Evolutionary conservation across 2,329 filamentous ascomycete species (phyloP).

Genomic region (Davidsoniella australis): DNA sequence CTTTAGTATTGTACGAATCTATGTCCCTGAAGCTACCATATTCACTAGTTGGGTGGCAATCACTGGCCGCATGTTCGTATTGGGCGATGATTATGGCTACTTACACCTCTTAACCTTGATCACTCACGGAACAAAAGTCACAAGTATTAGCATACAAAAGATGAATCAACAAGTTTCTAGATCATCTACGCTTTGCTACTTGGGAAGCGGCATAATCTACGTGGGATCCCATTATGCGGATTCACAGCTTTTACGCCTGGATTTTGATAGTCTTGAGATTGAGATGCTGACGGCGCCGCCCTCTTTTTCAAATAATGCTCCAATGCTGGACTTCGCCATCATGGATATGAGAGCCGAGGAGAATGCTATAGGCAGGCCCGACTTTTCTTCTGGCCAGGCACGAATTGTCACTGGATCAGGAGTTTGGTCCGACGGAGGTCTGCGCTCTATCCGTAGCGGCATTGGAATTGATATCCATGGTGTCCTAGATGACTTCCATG

Average conservation of each 20-base stretch:
- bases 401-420: conserved; percentile 86
- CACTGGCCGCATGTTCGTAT: conserved; percentile 65
- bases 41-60: conserved; percentile 86
- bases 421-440: conserved; percentile 70
- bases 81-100: conserved; percentile 80
- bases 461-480: conserved; percentile 83
- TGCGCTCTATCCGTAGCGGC: conserved; percentile 82
- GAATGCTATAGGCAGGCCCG: conserved; percentile 41
- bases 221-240: conserved; percentile 87
- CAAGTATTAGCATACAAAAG: conserved; percentile 50
- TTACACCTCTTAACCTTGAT: conserved; percentile 72
- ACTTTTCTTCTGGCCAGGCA: conserved; percentile 87
- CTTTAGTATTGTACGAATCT: conserved; percentile 45
- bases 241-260: conserved; percentile 60
- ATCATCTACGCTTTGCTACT: conserved; percentile 62
- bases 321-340: conserved; percentile 81
- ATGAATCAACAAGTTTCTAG: conserved; percentile 48
- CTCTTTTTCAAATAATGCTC: conserved; percentile 53
- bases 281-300: conserved; percentile 56
- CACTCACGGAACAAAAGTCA: conserved; percentile 48
- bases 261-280: conserved; percentile 27
- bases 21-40: conserved; percentile 57
- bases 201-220: conserved; percentile 58
- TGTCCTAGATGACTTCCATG: conserved; percentile 60
- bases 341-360: conserved; percentile 68